phyloP scores from a whole-genome alignment of 306 rosid genomes.

The Lotus japonicus region DNA sequence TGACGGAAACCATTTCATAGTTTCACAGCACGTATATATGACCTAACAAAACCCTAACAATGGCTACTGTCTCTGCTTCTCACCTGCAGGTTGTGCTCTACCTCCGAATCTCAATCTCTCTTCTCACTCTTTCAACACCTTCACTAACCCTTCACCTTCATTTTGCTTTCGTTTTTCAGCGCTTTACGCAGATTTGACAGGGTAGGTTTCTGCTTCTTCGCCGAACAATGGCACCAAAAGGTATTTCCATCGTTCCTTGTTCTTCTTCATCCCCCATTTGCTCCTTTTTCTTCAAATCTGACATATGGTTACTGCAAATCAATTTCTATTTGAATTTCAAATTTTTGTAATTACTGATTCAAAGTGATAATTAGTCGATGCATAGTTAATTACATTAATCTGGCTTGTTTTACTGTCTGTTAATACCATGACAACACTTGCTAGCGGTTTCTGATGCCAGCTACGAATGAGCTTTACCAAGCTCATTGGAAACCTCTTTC shows the following conservation, averaged over 20 bases:
- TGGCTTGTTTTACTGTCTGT: not conserved
- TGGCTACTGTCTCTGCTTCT: not conserved
- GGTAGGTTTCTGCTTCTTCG: conserved; percentile 8
- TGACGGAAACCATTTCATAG: not conserved
- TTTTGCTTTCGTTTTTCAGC: conserved; percentile 3
- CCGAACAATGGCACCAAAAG: conserved; percentile 61
- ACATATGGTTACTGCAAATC: too few relatives aligned
- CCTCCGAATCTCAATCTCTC: not conserved
- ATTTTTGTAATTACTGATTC: not conserved
- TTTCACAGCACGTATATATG: not conserved
- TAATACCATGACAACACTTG: too few relatives aligned
- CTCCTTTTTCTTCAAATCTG: too few relatives aligned
- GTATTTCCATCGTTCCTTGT: too few relatives aligned
- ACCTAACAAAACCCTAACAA: conserved; percentile 23
- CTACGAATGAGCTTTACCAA: too few relatives aligned
- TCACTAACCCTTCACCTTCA: not conserved
- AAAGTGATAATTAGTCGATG: not conserved
- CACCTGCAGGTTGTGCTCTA: conserved; percentile 3
- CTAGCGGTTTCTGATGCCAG: too few relatives aligned
- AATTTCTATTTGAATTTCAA: not conserved
- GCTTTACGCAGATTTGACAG: conserved; percentile 5
- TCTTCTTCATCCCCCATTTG: not conserved
- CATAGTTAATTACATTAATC: not conserved
- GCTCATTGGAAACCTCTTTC: too few relatives aligned
- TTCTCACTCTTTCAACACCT: not conserved